Evolutionary conservation across 2,329 filamentous ascomycete species (phyloP).

Genomic region (Pleurostoma richardsiae): DNA sequence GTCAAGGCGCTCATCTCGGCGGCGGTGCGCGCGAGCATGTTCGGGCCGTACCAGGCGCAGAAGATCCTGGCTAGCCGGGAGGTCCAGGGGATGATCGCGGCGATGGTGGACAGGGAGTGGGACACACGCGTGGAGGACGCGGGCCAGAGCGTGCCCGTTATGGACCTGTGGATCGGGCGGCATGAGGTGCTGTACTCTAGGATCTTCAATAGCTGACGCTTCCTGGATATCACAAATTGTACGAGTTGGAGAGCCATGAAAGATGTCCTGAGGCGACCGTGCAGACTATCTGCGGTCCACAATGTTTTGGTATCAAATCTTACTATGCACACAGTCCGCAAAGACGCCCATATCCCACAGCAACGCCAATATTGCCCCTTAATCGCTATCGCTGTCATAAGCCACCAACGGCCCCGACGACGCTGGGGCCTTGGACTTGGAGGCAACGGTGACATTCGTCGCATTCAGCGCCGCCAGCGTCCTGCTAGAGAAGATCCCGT

Average conservation of each 20-base stretch:
- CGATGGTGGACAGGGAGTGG: conserved; percentile 57
- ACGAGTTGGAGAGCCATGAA: too few relatives aligned
- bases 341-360: too few relatives aligned
- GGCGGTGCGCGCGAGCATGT: conserved; percentile 69
- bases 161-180: conserved; percentile 79
- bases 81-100: conserved; percentile 53
- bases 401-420: conserved; percentile 71
- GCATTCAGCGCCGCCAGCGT: conserved; percentile 74
- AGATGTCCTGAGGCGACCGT: too few relatives aligned
- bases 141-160: conserved; percentile 68
- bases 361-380: neutral
- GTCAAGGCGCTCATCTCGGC: conserved; percentile 72
- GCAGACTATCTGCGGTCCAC: neutral
- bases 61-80: conserved; percentile 59
- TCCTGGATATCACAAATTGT: too few relatives aligned
- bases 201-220: conserved; percentile 72
- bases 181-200: conserved; percentile 81
- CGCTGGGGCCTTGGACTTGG: conserved; percentile 46
- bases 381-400: conserved; percentile 75
- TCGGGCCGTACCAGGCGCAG: conserved; percentile 79
- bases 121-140: conserved; percentile 56
- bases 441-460: conserved; percentile 47
- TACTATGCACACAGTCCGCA: too few relatives aligned
- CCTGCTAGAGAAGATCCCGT: conserved; percentile 74
- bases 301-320: neutral